A percentile compares a stretch with the other conserved stretches of the same genome.
These are phyloP conservation scores for Coniochaeta ligniaria DNA, from an alignment of 2,329 filamentous ascomycete genomes.

Conservation along the genomic window DNA sequence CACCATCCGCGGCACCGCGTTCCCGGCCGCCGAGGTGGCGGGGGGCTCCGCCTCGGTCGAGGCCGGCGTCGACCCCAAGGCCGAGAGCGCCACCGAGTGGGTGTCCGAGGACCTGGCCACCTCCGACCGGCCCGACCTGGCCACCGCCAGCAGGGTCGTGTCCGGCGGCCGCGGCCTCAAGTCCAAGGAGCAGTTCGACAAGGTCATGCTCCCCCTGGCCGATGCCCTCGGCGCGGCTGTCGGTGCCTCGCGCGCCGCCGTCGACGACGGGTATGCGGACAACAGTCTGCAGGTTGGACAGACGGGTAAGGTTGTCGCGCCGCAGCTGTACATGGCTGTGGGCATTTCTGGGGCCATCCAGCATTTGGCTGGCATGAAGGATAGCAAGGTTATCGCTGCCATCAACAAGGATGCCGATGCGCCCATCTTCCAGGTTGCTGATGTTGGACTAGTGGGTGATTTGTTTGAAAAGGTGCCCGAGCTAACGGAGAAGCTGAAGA, in stretches of 20 bases:
- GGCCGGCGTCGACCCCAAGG: constrained; percentile 78
- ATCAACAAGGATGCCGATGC: constrained; percentile 98
- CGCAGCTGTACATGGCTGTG: constrained; percentile 88
- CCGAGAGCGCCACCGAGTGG: constrained; percentile 71
- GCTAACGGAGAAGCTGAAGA: constrained; percentile 89
- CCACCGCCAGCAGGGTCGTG: constrained; percentile 82
- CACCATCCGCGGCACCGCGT: constrained; percentile 89
- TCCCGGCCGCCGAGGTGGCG: constrained; percentile 65
- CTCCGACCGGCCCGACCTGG: constrained; percentile 88
- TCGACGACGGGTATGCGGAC: constrained; percentile 95
- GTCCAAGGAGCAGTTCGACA: constrained; percentile 96
- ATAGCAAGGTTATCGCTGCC: constrained; percentile 97
- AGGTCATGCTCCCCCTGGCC: constrained; percentile 82
- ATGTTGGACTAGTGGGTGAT: constrained; percentile 92
- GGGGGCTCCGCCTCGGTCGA: constrained; percentile 71
- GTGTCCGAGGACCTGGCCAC: constrained; percentile 88
- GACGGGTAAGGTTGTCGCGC: constrained; percentile 97
- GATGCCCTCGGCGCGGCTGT: constrained; percentile 93
- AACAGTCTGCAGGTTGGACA: constrained; percentile 98
- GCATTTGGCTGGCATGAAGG: constrained; percentile 98
- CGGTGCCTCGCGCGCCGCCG: constrained; percentile 87
- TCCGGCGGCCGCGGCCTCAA: constrained; percentile 92
- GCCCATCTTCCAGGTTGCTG: constrained; percentile 96
- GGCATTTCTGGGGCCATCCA: constrained; percentile 97
- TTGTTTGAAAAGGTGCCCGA: constrained; percentile 94